Base-by-base conservation (phyloP, 192 early-diverging fungal species). In the Spinellus fusiger region DNA sequence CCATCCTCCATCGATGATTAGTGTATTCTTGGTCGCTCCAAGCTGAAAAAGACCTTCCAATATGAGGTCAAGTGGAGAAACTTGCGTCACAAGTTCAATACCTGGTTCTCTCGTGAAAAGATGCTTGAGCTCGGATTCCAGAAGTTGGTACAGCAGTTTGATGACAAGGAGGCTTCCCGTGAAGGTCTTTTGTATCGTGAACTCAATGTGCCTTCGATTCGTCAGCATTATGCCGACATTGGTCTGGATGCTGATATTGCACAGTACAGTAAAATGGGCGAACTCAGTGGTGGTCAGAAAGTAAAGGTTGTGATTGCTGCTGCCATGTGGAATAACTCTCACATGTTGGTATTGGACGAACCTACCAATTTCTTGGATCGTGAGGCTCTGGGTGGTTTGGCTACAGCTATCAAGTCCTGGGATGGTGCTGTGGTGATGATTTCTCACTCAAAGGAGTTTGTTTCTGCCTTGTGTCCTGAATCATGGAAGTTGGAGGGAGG, bases 261-360 rank as follows among this genome's bases (percentile, higher is more conserved):
- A 32, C 82, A 86, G 51, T 87, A 90, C 73, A 81, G 81, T 64
- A 80, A 84, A 66, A 90, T 92, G 54, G 75, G 79, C 59, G 82
- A 83, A 50, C 77, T 92, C n/a, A 89, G 86, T 46, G 89, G 86
- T 35, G 89, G 89, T 54, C 90, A 90, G 74, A 92, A 90, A 66
- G 89, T 92, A 58, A 92, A 92, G 79, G 88, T 91, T 38, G 90
- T 92, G 26, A 84, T 92, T 65, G 89, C 78, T 46, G 89, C 85
- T 25, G 85, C 86, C 33, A 89, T 92, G 88, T 91, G 90, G 89
- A 83, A 86, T 69, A 82, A 88, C 75, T 87, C 86, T 47, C 90
- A 92, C 65, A 89, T 92, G 78, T 69, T 92, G 34, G 84, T 92
- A 27, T 68, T 92, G 32, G 89, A 92, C 56, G 77, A 81, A 62